These are phyloP conservation scores for Fagopyrum homotropicum DNA, from an alignment of 148 eudicot species.

Conservation along the genomic window DNA sequence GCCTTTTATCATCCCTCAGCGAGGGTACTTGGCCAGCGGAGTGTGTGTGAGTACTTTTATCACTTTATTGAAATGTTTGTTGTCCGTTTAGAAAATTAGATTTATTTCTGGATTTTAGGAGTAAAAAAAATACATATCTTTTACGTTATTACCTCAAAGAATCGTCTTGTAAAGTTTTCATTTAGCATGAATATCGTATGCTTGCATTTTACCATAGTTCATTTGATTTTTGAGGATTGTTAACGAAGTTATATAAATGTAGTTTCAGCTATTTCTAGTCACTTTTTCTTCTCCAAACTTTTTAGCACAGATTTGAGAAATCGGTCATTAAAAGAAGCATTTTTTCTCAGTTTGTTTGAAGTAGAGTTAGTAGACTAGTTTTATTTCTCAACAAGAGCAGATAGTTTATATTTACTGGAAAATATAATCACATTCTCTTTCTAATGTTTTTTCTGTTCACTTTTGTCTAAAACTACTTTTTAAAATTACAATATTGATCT, in stretches of 20 bases:
- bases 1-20: slow-evolving; percentile 67
- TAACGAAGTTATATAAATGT: background rate
- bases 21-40: slow-evolving; percentile 97
- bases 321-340: background rate
- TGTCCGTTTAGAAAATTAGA: background rate
- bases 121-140: background rate
- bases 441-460: background rate
- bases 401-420: background rate
- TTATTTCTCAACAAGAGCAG: too few relatives aligned
- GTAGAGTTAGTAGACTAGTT: too few relatives aligned
- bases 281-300: background rate
- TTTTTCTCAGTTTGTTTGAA: background rate
- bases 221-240: background rate
- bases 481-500: background rate
- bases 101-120: background rate
- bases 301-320: background rate
- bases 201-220: background rate
- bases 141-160: background rate
- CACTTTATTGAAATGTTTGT: background rate
- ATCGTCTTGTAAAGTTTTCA: background rate
- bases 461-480: background rate
- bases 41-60: slow-evolving; percentile 69
- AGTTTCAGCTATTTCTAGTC: background rate
- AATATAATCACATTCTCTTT: background rate
- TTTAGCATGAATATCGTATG: background rate